Evolutionary conservation across 106 monocot genomes (phyloP), one percentile per base, ranked within the genome.

Genomic region (Platanthera zijinensis): DNA sequence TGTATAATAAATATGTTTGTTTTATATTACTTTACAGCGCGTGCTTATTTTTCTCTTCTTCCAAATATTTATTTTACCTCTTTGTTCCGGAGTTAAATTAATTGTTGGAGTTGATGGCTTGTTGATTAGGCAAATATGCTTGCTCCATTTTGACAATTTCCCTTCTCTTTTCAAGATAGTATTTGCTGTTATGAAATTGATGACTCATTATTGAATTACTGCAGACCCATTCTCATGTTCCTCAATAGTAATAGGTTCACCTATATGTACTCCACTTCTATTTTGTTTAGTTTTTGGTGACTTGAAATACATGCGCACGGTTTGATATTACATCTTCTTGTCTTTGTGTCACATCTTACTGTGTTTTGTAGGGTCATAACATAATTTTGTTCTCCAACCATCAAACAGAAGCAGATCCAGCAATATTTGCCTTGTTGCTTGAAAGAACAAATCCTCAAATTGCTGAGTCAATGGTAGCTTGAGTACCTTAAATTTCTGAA

Each of bases 391-490:
- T 93, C 77, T 92, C 92, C 63, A 92, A 92, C 78, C 92, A 92
- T 89, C 92, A 92, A 80, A 84, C 84, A 8, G 85, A 96, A 82
- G 96, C 93, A 76, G 96, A 96, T 85, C 96, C 96, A 67, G 96
- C 93, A 66, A 47, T 93, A 56, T 88, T 96, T 75, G 84, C 84
- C 59, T 79, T 93, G 83, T 82, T 91, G 74, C 87, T 96, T 82
- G 96, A 96, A 79, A 87, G 75, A 74, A 89, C 85, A 73, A 74
- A 82, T 81, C 75, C 91, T 15, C 68, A 45, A 80, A 74, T 96
- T 78, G 84, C 89, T 71, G 96, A 93, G 84, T 82, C 80, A 76
- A 79, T 86, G 85, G 96, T 96, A 86, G 70, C 45, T 62, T 61
- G 67, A 22, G 19, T 72, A 47, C 47, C 13, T 59, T 15, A 10